Conservation (phyloP, 257 asterid genomes). For the Thymus quinquecostatus region DNA sequence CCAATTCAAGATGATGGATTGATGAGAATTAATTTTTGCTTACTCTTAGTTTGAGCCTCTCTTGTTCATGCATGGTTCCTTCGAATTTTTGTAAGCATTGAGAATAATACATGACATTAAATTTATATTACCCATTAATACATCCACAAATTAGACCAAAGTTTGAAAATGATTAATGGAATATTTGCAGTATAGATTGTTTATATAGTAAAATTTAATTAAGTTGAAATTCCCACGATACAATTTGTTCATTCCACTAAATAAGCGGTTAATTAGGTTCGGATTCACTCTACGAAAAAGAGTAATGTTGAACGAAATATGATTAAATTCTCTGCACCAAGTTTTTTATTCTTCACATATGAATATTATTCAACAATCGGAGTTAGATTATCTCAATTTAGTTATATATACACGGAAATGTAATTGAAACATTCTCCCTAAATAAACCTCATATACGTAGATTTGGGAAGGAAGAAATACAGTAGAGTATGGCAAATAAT, state of each 20-base stretch:
- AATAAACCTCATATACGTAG: conserved; percentile 12
- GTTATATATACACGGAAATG: not conserved
- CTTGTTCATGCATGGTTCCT: too few species aligned
- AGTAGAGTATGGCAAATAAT: not conserved
- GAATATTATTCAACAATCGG: not conserved
- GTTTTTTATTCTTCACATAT: not conserved
- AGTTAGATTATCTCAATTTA: not conserved
- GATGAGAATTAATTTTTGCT: not conserved
- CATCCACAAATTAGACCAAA: too few species aligned
- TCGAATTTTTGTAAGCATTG: too few species aligned
- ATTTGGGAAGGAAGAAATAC: too few species aligned
- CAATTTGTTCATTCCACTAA: not conserved
- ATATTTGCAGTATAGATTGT: too few species aligned
- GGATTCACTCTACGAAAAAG: not conserved
- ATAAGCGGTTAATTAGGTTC: not conserved
- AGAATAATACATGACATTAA: too few species aligned
- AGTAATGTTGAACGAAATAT: too few species aligned
- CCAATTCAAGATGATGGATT: not conserved
- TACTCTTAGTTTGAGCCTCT: too few species aligned
- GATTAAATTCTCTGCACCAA: not conserved
- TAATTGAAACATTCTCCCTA: not conserved
- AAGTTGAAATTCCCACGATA: too few species aligned
- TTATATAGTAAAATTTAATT: too few species aligned
- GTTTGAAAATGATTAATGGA: too few species aligned
- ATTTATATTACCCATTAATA: too few species aligned